Evolutionary conservation across 495 filamentous ascomycete genomes (phyloP).

Genomic region (Lophium mytilinum): DNA sequence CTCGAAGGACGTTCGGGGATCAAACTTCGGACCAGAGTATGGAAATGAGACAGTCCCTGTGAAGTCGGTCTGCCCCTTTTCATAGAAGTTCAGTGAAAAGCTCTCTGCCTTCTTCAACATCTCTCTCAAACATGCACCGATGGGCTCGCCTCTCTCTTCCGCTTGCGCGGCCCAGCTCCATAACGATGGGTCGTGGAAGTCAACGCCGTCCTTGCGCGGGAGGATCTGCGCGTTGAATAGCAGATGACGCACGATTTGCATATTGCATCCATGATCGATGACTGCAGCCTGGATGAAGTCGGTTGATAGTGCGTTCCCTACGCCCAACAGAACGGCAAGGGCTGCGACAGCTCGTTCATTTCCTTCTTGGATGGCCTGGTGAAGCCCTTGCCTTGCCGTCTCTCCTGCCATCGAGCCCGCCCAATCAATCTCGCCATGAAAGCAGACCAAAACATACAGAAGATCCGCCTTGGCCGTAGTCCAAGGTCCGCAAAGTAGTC

Average conservation of each 20-base stretch:
- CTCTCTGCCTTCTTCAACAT: constrained; percentile 10
- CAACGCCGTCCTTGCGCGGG: background rate
- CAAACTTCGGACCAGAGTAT: constrained; percentile 18
- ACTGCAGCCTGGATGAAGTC: constrained; percentile 10
- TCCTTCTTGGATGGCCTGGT: constrained; percentile 9
- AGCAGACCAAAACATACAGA: constrained; percentile 20
- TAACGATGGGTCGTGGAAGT: constrained; percentile 18
- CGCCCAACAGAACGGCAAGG: constrained; percentile 12
- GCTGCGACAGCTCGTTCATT: constrained; percentile 21
- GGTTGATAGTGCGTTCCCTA: constrained; percentile 7
- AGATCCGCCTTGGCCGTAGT: constrained; percentile 12
- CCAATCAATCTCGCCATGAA: constrained; percentile 21
- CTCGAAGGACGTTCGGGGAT: constrained; percentile 8
- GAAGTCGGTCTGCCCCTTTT: constrained; percentile 1
- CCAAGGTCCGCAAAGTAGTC: constrained; percentile 16
- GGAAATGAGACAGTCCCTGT: constrained; percentile 14
- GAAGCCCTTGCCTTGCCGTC: constrained; percentile 18
- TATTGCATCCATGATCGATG: constrained; percentile 11
- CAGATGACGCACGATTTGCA: constrained; percentile 10
- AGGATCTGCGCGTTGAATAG: constrained; percentile 24
- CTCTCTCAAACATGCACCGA: background rate
- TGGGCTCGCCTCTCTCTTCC: constrained; percentile 2
- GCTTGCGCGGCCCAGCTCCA: constrained; percentile 17
- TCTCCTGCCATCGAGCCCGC: constrained; percentile 15
- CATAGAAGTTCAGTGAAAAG: constrained; percentile 15